These are phyloP conservation scores for Neurospora sp. DNA, from an alignment of 2,329 filamentous ascomycete genomes.

Conservation along the genomic window DNA sequence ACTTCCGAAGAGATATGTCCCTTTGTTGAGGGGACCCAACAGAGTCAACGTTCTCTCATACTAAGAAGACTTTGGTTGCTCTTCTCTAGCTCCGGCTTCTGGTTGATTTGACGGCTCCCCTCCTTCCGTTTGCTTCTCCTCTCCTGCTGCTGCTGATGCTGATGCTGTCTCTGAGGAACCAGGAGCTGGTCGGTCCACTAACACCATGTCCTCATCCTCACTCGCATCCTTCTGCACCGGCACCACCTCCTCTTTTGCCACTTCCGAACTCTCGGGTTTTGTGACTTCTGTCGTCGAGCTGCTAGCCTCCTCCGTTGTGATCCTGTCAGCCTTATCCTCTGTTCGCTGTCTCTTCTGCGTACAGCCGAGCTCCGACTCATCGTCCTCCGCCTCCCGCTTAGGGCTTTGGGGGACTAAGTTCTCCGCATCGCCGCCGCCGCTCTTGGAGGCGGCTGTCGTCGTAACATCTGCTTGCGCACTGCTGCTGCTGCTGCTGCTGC, in stretches of 20 bases:
- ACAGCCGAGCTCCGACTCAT: slow-evolving; percentile 23
- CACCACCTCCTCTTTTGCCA: slow-evolving; percentile 6
- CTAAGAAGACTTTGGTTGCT: neutral
- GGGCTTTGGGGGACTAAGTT: slow-evolving; percentile 25
- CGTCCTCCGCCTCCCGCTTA: slow-evolving; percentile 47
- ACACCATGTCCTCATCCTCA: slow-evolving; percentile 10
- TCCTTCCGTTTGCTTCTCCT: neutral
- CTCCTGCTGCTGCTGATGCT: neutral
- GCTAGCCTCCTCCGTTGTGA: neutral
- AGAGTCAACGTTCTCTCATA: neutral
- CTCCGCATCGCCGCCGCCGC: slow-evolving; percentile 11
- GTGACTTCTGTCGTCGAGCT: neutral
- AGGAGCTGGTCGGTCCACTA: slow-evolving; percentile 2
- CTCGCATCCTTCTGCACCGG: slow-evolving; percentile 1
- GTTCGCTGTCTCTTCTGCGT: slow-evolving; percentile 39
- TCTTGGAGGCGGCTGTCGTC: slow-evolving; percentile 8
- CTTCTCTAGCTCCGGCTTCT: neutral
- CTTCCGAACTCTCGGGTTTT: neutral
- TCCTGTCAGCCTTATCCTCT: slow-evolving; percentile 4
- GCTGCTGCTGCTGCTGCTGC: slow-evolving; percentile 16
- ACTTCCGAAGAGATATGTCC: neutral
- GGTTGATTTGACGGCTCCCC: neutral
- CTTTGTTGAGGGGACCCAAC: neutral
- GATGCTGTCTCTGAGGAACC: neutral
- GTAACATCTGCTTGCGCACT: slow-evolving; percentile 7